Base-by-base conservation (phyloP, 495 filamentous ascomycete species). In the Aspergillus egyptiacus region DNA sequence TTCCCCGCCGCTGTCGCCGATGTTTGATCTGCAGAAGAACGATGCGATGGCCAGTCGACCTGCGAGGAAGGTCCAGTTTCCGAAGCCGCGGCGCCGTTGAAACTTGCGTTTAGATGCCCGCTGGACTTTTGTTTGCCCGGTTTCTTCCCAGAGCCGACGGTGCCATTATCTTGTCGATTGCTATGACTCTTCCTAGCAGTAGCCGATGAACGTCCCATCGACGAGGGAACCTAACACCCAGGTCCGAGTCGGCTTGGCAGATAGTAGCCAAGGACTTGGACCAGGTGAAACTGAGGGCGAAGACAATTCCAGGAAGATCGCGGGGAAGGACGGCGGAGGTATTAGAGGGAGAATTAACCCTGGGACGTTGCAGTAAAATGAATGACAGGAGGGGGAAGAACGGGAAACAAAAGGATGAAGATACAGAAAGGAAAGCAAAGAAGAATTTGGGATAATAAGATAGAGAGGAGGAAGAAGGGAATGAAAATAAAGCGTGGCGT, bases 121-220 rank as follows among this genome's bases (percentile, higher is more conserved):
- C 77, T 81, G 51, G 78, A 85, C 58, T 78, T 80, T 65, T 84
- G 81, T 70, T 78, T 81, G 53, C 70, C 70, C 51, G 93, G 75
- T 72, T 86, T 84, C 82, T 89, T 91, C 55, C 86, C 87, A 46
- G 89, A 85, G 57, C 81, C 81, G 73, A 86, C 85, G 57, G 88
- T 71, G 58, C 90, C 89, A 84, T 85, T 89, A 70, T 96, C 89
- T 67, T 91, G 83, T 61, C 85, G 80, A 63, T 81, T 88, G 75
- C 86, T 87, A 59, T 70, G 68, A 65, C 66, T 69, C 66, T 73
- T 73, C 65, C 70, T 70, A 66, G 68, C 65, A 77, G 85, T 84
- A 70, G 79, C 70, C 69, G 79, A 75, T 74, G 81, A 78, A 70
- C 81, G 83, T 83, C 85, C 82, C 86, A 89, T 89, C 66, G 68